A percentile compares a stretch with the other conserved stretches of the same genome.
phyloP scores from a whole-genome alignment of 2,329 filamentous ascomycete species.

The Pseudogymnoascus sp. region DNA sequence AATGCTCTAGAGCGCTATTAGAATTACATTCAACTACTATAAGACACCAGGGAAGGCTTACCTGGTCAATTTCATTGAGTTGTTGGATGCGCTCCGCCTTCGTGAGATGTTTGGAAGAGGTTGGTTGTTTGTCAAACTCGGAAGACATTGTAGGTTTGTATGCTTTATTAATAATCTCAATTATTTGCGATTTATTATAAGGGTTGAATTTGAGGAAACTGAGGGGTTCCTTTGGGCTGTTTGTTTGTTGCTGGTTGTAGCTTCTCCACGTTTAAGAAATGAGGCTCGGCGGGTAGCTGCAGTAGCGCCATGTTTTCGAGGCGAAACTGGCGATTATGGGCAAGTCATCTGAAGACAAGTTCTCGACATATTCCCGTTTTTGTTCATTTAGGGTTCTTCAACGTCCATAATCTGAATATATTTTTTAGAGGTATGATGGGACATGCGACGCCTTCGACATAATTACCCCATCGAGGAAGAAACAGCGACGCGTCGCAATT shows the following conservation, averaged over 20 bases:
- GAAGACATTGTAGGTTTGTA: not conserved
- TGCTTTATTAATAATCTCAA: not conserved
- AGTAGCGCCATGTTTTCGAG: conserved; percentile 9
- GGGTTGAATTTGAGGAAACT: not conserved
- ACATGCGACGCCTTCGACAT: not conserved
- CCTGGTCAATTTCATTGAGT: conserved; percentile 68
- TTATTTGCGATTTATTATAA: not conserved
- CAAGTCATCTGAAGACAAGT: not conserved
- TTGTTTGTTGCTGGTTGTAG: not conserved
- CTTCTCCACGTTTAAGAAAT: conserved; percentile 8
- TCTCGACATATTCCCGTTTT: not conserved
- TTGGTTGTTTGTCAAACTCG: not conserved
- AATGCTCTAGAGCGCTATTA: conserved; percentile 23
- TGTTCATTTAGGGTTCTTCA: not conserved
- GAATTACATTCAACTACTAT: not conserved
- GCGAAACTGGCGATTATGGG: conserved; percentile 5
- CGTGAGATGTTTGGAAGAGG: conserved; percentile 41
- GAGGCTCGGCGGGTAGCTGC: conserved; percentile 10
- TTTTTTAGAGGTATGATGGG: not conserved
- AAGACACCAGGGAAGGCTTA: conserved; percentile 24
- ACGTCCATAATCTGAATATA: not conserved
- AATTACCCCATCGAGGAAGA: conserved; percentile 1
- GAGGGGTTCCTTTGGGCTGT: not conserved
- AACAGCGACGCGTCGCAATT: not conserved
- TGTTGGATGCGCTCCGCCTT: conserved; percentile 72